Evolutionary conservation across 306 rosid species (phyloP).

Genomic region (Adenanthera pavonina): DNA sequence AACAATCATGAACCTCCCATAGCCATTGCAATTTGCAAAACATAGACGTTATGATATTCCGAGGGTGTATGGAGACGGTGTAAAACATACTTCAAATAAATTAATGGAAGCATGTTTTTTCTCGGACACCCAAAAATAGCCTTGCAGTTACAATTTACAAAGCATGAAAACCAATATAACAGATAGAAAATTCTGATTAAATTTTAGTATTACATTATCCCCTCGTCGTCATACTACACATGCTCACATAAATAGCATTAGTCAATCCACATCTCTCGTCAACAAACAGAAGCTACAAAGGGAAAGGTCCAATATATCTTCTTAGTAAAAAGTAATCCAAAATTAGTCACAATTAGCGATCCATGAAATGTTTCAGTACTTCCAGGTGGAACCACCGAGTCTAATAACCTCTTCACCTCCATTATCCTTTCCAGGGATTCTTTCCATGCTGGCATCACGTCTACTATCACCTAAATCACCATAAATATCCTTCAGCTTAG

Average conservation of each 20-base stretch:
- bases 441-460: conserved; percentile 58
- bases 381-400: conserved; percentile 70
- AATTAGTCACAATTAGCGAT: conserved; percentile 33
- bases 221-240: neutral
- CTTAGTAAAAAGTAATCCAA: neutral
- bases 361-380: conserved; percentile 41
- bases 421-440: conserved; percentile 63
- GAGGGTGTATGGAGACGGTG: neutral
- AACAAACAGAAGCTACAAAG: conserved; percentile 27
- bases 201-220: conserved; percentile 29
- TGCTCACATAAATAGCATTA: conserved; percentile 31
- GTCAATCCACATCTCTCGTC: conserved; percentile 27
- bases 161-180: neutral
- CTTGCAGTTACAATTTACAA: neutral
- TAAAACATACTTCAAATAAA: neutral
- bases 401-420: conserved; percentile 92
- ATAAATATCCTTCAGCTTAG: conserved; percentile 86
- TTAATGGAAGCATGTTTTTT: neutral
- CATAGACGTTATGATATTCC: neutral
- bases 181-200: conserved; percentile 5
- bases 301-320: conserved; percentile 25
- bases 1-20: neutral
- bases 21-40: neutral
- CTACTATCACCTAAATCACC: conserved; percentile 77
- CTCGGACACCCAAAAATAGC: neutral